Evolutionary conservation across 108 stramenopile species (phyloP), one percentile per base, ranked within the genome.

Genomic region (Heterococcus sp.): DNA sequence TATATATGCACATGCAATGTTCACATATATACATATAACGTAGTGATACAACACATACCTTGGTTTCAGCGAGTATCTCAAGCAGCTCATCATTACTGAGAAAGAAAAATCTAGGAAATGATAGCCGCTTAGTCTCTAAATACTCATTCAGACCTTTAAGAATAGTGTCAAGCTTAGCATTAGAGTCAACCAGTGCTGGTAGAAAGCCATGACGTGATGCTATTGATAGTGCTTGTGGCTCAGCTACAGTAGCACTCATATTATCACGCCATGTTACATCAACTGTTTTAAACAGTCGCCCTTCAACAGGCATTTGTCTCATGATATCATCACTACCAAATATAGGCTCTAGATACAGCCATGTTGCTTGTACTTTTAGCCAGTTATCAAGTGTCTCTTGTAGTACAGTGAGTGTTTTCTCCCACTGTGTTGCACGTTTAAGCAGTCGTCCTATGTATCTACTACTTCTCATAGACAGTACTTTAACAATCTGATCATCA

Each of bases 291-390:
- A 89, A 89, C 40, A 83, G 38, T 32, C 74, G 2, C 3, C 81
- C 88, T 81, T 91, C 91, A 3, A 72, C 75, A 14, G 91, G 91
- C 90, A 91, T 90, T 74, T 91, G 91, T 36, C 87, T 78, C 91
- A 90, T 90, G 84, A 91, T 91, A 71, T 91, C 91, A 21, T 90
- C 90, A 1, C 88, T 89, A n/a, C 78, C 79, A 64, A 91, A 91
- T 32, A 91, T 91, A 33, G 91, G 91, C 71, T 91, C 90, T 32
- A 90, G 88, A 86, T 91, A 91, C 0, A 91, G 84, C 91, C 91
- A 91, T 21, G 89, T 86, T 29, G 86, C 77, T 81, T 91, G 91
- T 66, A 90, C 78, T 76, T 90, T 90, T 31, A 91, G 84, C 91
- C 91, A 91, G 75, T 90, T 90, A 76, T 91, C 91, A 28, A 91